Percentiles rank a stretch among this genome's conserved stretches.
These are phyloP conservation scores for Pyrenopolyporus hunteri DNA, from an alignment of 495 filamentous ascomycete species.

Conservation along the genomic window DNA sequence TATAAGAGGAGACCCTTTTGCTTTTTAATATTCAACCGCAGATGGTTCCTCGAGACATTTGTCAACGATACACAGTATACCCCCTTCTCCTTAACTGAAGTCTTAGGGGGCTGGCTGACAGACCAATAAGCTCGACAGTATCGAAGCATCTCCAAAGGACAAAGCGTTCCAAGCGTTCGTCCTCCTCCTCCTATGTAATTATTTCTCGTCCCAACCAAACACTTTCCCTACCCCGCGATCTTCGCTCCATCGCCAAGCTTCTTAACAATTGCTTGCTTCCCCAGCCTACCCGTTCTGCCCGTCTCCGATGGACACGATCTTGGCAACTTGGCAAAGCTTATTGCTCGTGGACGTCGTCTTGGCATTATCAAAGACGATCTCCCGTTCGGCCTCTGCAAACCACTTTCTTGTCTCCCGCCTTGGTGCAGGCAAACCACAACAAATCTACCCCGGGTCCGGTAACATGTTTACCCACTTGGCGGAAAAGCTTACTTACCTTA, in stretches of 20 bases:
- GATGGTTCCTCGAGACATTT: background rate
- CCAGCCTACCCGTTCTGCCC: slow-evolving; percentile 16
- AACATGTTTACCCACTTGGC: slow-evolving; percentile 8
- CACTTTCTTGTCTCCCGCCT: slow-evolving; percentile 1
- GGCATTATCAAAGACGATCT: slow-evolving; percentile 36
- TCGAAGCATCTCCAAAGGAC: background rate
- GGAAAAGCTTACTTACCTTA: slow-evolving; percentile 18
- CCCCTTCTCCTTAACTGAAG: background rate
- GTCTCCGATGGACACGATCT: slow-evolving; percentile 19
- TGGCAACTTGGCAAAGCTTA: slow-evolving; percentile 45
- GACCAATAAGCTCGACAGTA: background rate
- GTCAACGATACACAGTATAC: background rate
- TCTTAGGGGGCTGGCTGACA: no score
- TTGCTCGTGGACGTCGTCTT: slow-evolving; percentile 41
- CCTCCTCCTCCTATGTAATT: slow-evolving; percentile 17
- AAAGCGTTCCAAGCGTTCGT: background rate
- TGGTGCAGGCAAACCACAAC: slow-evolving; percentile 9
- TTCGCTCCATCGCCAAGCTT: slow-evolving; percentile 26
- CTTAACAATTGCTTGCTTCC: slow-evolving; percentile 32
- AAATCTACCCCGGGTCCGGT: background rate
- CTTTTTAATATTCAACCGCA: background rate
- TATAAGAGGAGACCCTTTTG: background rate
- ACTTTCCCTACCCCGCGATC: slow-evolving; percentile 27
- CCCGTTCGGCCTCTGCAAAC: slow-evolving; percentile 1
- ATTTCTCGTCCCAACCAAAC: no score